Base-by-base conservation (phyloP, 257 asterid genomes). In the Nicotiana tomentosiformis region DNA sequence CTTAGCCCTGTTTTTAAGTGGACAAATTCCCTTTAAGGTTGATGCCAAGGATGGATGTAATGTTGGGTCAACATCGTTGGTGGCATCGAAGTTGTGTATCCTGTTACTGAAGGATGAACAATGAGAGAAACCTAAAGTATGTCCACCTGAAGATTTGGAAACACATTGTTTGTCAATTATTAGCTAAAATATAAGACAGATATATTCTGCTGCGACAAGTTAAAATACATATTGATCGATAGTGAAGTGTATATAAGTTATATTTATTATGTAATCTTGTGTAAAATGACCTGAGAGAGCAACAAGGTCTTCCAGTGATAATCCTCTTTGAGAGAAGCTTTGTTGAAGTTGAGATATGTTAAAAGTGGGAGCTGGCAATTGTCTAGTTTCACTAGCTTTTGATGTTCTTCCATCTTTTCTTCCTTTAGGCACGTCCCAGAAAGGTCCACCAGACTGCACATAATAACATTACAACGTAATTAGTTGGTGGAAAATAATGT, bases 41-140 rank as follows among this genome's bases (percentile, higher is more conserved):
- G 92, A 86, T 4, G 99, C 99, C 5, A 91, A 87, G 3, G 93
- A 57, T 10, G 93, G 97, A 62, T 87, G 91, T 37, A 95, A 53
- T 5, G 93, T 86, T 10, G 99, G 99, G 81, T 95, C 98, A 2
- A 90, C 78, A 58, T 91, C 91, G 62, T 91, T 93, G 82, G 92
- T 95, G 0, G 90, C 58, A 86, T 92, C 91, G 91, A 92, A 95
- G 87, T 88, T 90, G 87, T 81, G 90, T 84, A 94, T 86, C 46
- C 99, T 80, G 46, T 80, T 87, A 49, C 87, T 77, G 83, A 93
- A 94, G 30, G 97, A 89, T 7, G 99, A 90, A 84, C 99, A 95
- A 53, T 95, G 99, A 4, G 99, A 88, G 82, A 95, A 93, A 20
- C 99, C 99, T 20, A 95, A 61, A 0, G 97, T 95, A 87, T 95